phyloP scores from a whole-genome alignment of 768 basidiomycete species.

The Epithele typhae region DNA sequence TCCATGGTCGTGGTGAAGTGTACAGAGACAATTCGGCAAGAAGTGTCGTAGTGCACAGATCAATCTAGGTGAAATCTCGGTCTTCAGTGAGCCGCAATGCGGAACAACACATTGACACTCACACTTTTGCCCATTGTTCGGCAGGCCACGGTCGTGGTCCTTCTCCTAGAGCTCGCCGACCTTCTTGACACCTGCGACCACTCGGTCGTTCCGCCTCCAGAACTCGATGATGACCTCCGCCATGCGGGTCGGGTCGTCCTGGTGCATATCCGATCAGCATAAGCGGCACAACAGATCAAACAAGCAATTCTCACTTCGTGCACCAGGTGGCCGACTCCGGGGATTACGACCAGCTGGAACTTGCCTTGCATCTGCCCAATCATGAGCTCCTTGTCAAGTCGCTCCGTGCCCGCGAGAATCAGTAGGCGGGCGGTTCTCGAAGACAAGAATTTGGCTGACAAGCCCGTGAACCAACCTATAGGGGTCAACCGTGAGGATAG shows the following conservation, averaged over 20 bases:
- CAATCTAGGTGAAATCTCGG: too few species aligned
- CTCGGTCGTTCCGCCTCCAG: constrained; percentile 83
- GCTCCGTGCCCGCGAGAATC: constrained; percentile 88
- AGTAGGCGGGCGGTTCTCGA: constrained; percentile 81
- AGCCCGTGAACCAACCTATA: constrained; percentile 92
- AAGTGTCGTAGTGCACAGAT: too few species aligned
- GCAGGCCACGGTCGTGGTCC: background rate
- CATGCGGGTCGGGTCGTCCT: constrained; percentile 84
- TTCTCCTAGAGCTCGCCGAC: constrained; percentile 50
- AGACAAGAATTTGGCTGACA: constrained; percentile 76
- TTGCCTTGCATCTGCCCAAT: constrained; percentile 84
- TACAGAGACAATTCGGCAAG: too few species aligned
- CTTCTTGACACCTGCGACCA: constrained; percentile 55
- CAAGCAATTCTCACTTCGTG: constrained; percentile 73
- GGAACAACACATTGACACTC: background rate
- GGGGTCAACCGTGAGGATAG: too few species aligned
- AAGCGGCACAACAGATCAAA: background rate
- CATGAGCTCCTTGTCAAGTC: constrained; percentile 90
- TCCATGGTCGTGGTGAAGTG: too few species aligned
- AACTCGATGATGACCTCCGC: constrained; percentile 85
- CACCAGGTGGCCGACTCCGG: constrained; percentile 87
- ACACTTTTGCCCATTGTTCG: background rate
- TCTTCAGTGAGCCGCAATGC: too few species aligned
- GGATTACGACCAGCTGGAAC: constrained; percentile 88
- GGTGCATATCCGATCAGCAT: constrained; percentile 2